A percentile compares a stretch with the other conserved stretches of the same genome.
These are phyloP conservation scores for Cladosporium cucumerinum DNA, from an alignment of 2,329 filamentous ascomycete species.

Conservation along the genomic window DNA sequence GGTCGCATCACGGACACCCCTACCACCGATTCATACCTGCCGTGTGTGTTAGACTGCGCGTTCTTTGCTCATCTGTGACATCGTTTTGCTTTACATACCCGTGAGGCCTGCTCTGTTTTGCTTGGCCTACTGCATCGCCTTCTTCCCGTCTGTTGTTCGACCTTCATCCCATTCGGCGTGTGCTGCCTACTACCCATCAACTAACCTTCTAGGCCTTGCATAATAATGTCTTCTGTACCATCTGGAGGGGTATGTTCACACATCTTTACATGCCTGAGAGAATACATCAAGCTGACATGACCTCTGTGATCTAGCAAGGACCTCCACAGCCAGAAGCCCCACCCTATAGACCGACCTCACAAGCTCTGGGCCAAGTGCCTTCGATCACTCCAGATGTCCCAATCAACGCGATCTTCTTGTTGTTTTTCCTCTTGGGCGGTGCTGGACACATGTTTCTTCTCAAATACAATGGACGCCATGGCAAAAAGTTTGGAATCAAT, in stretches of 20 bases:
- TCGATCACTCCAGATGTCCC: constrained; percentile 59
- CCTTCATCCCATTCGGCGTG: neutral
- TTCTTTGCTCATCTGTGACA: constrained; percentile 3
- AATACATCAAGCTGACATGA: neutral
- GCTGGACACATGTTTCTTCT: constrained; percentile 58
- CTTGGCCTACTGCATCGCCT: constrained; percentile 11
- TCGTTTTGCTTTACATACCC: constrained; percentile 1
- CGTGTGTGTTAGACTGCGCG: neutral
- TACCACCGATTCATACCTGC: constrained; percentile 7
- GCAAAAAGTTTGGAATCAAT: constrained; percentile 60
- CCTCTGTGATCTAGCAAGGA: neutral
- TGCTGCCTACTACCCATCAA: neutral
- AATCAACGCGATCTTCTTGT: constrained; percentile 61
- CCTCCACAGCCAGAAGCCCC: neutral
- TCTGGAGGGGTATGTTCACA: neutral
- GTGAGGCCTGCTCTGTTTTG: neutral
- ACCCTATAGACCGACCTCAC: constrained; percentile 30
- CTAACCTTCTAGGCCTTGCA: neutral
- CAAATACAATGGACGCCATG: constrained; percentile 47
- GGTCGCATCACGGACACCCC: constrained; percentile 8
- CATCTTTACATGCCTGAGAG: neutral
- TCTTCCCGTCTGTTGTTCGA: neutral
- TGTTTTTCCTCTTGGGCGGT: constrained; percentile 55
- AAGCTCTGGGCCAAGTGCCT: constrained; percentile 58
- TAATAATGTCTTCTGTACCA: constrained; percentile 2